Base-by-base conservation (phyloP, 2,329 filamentous ascomycete species). In the Aspergillus sp. region DNA sequence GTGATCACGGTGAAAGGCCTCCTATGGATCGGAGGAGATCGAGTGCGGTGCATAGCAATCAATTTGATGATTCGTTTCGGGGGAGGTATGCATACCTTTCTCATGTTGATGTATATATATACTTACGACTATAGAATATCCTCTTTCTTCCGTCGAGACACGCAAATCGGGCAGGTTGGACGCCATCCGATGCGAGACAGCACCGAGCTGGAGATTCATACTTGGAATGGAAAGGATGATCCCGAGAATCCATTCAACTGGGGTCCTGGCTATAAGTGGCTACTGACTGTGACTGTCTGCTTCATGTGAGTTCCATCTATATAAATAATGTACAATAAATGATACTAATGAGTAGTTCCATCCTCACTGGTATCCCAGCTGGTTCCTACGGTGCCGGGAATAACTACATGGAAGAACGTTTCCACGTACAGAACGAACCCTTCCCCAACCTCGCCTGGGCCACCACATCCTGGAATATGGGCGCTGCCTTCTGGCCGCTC, bases 161-260 rank as follows among this genome's bases (percentile, higher is more conserved):
- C 19, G 19, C 19, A 19, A 19, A 19, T 19, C 19, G 19, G 19
- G 2, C 19, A 19, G 19, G 2, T 19, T 19, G 19, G 19, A 19
- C 19, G 19, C 19, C 19, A 19, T 19, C 19, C 19, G 19, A 19
- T 59, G 19, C 51, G 56, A 11, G 45, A 45, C 12, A 53, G 40
- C 6, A 34, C 44, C 7, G 51, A 62, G 6, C 32, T 59, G 7
- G 61, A 64, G 35, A 53, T 63, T 19, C 60, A 63, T 37, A 53
- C 52, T 6, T 64, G 58, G 60, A 31, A 56, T 45, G 58, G 58
- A 0, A 52, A 52, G 3, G 38, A 60, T 45, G 59, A 63, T 27
- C 61, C 58, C 0, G 61, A 62, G 1, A 62, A 63, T 27, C 61
- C 60, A 53, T 62, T 71, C 58, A 72, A 73, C 46, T 73, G 68